phyloP scores from a whole-genome alignment of 2,329 filamentous ascomycete species.

The Pseudopithomyces chartarum region DNA sequence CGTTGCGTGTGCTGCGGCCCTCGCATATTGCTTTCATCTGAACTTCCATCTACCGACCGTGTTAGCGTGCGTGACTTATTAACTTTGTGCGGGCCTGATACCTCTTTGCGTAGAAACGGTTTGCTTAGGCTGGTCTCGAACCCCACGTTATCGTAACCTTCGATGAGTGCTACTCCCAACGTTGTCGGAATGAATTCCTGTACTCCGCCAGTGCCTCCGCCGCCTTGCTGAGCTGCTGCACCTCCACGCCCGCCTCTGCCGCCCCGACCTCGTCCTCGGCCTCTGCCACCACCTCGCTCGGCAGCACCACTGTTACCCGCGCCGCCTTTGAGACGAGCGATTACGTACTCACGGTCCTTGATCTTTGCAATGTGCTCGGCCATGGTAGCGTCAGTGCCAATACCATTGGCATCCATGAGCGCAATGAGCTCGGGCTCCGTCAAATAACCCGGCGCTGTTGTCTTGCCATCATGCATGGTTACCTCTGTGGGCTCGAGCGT shows the following conservation, averaged over 20 bases:
- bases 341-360: conserved; percentile 85
- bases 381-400: conserved; percentile 98
- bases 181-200: conserved; percentile 93
- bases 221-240: conserved; percentile 48
- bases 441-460: conserved; percentile 79
- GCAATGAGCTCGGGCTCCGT: conserved; percentile 95
- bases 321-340: conserved; percentile 60
- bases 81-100: conserved; percentile 30
- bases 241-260: conserved; percentile 55
- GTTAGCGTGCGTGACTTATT: conserved; percentile 19
- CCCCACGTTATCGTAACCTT: conserved; percentile 93
- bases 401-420: conserved; percentile 98
- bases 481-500: conserved; percentile 86
- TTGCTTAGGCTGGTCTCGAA: conserved; percentile 93
- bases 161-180: conserved; percentile 86
- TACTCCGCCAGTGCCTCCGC: conserved; percentile 57
- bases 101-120: conserved; percentile 91
- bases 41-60: conserved; percentile 72
- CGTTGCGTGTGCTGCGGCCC: conserved; percentile 73
- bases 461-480: conserved; percentile 89
- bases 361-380: conserved; percentile 98
- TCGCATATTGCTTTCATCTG: conserved; percentile 98
- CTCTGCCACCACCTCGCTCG: conserved; percentile 48
- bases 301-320: conserved; percentile 47
- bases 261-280: conserved; percentile 43